These are phyloP conservation scores for Dendrobium catenatum DNA, from an alignment of 106 monocot genomes.

Conservation along the genomic window DNA sequence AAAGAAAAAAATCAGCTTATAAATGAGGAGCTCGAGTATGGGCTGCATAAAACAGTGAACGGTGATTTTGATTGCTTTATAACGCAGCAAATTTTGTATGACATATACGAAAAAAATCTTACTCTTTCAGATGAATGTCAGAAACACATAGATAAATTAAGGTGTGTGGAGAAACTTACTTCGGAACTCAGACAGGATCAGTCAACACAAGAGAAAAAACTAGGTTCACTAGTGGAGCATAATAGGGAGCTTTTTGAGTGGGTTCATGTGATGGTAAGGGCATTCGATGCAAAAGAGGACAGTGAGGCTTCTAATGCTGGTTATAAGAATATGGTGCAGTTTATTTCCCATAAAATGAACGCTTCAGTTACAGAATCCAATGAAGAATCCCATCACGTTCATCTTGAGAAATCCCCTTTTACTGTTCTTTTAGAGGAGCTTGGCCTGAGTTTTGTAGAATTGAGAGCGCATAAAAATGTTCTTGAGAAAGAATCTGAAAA, in stretches of 20 bases:
- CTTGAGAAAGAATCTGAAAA: conserved; percentile 35
- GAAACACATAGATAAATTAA: conserved; percentile 27
- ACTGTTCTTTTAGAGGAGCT: conserved; percentile 42
- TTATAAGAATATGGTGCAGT: conserved; percentile 26
- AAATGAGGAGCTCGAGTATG: conserved; percentile 38
- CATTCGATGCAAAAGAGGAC: conserved; percentile 20
- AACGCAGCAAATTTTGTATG: conserved; percentile 39
- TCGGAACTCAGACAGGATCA: conserved; percentile 39
- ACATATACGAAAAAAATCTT: conserved; percentile 39
- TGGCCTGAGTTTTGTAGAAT: conserved; percentile 22
- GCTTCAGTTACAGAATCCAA: conserved; percentile 31
- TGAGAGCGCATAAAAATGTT: conserved; percentile 30
- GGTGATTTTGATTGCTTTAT: conserved; percentile 40
- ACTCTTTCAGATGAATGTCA: conserved; percentile 26
- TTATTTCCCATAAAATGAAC: conserved; percentile 32
- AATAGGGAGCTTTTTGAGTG: conserved; percentile 46
- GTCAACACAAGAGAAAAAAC: conserved; percentile 20
- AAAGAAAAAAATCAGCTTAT: conserved; percentile 25
- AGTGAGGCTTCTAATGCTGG: conserved; percentile 3
- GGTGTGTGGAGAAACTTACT: conserved; percentile 23
- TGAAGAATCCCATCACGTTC: conserved; percentile 31
- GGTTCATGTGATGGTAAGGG: conserved; percentile 25
- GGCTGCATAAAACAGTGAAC: conserved; percentile 35
- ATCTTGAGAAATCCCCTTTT: conserved; percentile 54
- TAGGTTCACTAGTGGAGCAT: conserved; percentile 18